Base-by-base conservation (phyloP, 2,329 filamentous ascomycete genomes). In the Aspergillus sp. region DNA sequence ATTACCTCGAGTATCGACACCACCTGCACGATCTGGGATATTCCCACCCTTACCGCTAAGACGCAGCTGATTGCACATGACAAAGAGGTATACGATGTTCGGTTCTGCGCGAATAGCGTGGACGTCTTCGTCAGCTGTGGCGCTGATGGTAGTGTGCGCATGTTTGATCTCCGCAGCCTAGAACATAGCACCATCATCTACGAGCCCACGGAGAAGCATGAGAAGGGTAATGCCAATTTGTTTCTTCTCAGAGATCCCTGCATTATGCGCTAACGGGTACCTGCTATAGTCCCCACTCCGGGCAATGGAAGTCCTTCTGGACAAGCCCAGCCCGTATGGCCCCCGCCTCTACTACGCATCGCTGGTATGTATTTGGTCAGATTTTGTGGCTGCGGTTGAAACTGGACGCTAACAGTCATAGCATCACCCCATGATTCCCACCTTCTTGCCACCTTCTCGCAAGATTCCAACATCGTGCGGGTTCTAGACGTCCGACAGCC, bases 181-280 rank as follows among this genome's bases (percentile, higher is more conserved):
- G 95, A 99, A 75, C 95, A 99, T 76, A 97, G 93, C 66, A 99
- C 95, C 54, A 99, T 99, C 75, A 99, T 99, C 65, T 99, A 99
- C 75, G 95, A 99, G 77, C 95, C 95, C 4, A 94, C 91, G 0
- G 90, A 92, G 67, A 97, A 97, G 78, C 88, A 89, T 21, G 82
- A 84, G 54, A 81, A 79, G 81, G 84, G 90, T 92, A 80, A 66
- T 80, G 72, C 8, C 48, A 25, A 30, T 42, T 8, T 11, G 7
- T 53, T 21, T 27, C 3, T 13, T 36, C 10, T 27, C 2, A 27
- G 7, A 27, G 25, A 27, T 8, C 25, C 15, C 7, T 13, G 8
- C 3, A 19, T 5, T 8, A 0, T 42, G 36, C 21, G 19, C 59
- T 65, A 21, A 60, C 11, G 19, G 25, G 10, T 21, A 27, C 19